Evolutionary conservation across 2,329 filamentous ascomycete species (phyloP).

Genomic region (Sarocladium oryzae): DNA sequence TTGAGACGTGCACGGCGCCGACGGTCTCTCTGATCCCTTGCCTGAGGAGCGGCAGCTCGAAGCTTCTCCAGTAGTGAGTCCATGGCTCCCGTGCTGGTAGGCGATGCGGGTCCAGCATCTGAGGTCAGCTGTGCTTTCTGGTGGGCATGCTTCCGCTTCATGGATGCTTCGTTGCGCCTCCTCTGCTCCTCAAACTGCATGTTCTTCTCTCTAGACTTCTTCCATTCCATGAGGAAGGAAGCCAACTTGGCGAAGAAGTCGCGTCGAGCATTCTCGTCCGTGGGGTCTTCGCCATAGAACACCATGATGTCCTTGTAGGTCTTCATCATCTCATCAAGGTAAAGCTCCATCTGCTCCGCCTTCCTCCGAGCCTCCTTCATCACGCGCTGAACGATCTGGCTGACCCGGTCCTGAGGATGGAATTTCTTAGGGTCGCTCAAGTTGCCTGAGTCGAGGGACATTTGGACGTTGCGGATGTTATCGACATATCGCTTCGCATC

Average conservation of each 20-base stretch:
- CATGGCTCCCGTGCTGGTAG: conserved; percentile 82
- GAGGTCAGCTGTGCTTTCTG: conserved; percentile 51
- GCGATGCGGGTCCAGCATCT: conserved; percentile 50
- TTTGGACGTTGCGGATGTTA: conserved; percentile 90
- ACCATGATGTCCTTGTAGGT: conserved; percentile 93
- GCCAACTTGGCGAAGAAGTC: conserved; percentile 96
- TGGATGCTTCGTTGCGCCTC: conserved; percentile 80
- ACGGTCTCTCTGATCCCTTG: conserved; percentile 81
- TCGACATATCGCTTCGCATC: conserved; percentile 91
- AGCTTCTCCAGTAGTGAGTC: conserved; percentile 92
- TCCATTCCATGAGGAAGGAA: conserved; percentile 87
- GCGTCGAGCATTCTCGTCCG: conserved; percentile 84
- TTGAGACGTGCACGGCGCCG: conserved; percentile 81
- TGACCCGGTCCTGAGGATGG: conserved; percentile 92
- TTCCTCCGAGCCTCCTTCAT: conserved; percentile 98
- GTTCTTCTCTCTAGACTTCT: conserved; percentile 94
- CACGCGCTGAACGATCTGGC: conserved; percentile 79
- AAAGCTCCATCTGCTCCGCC: conserved; percentile 90
- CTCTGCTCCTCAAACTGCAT: conserved; percentile 71
- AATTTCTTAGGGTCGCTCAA: conserved; percentile 96
- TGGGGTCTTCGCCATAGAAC: conserved; percentile 91
- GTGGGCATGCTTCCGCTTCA: conserved; percentile 82
- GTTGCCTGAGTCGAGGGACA: conserved; percentile 86
- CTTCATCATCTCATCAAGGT: conserved; percentile 85
- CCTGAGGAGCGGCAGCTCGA: conserved; percentile 84